Percentiles rank a stretch among this genome's conserved stretches.
Evolutionary conservation across 2,329 filamentous ascomycete species (phyloP).

Genomic region (Claviceps digitariae): DNA sequence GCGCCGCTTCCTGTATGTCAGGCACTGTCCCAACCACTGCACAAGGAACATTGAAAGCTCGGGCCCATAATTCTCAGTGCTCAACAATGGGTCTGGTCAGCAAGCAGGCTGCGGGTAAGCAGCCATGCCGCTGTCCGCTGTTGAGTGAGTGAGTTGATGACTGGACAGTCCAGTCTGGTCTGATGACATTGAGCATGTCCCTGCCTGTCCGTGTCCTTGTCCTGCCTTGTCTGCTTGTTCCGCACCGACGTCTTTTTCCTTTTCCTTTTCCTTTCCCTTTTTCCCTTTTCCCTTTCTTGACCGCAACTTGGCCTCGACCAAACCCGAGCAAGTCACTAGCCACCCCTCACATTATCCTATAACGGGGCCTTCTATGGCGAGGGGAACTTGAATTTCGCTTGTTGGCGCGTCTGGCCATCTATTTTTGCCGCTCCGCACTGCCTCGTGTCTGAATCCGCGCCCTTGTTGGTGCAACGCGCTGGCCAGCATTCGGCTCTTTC

Average conservation of each 20-base stretch:
- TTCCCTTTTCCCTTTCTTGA: background rate
- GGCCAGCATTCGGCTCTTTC: conserved; percentile 1
- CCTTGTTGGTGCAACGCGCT: conserved; percentile 1
- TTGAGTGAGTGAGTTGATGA: background rate
- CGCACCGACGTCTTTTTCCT: background rate
- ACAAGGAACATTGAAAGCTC: too few species aligned
- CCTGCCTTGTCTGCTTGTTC: background rate
- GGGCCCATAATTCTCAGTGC: background rate
- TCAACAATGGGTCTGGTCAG: too few species aligned
- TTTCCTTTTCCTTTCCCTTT: background rate
- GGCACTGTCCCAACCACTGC: too few species aligned
- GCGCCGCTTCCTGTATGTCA: too few species aligned
- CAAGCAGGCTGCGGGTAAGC: background rate
- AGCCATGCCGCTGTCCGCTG: background rate
- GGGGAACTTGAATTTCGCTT: conserved; percentile 1
- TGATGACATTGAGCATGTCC: background rate
- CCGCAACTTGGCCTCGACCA: background rate
- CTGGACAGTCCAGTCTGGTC: background rate
- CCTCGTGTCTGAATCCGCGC: background rate
- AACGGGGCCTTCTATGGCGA: background rate
- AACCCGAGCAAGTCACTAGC: background rate
- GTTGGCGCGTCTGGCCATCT: background rate
- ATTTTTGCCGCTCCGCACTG: background rate
- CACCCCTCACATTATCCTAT: background rate
- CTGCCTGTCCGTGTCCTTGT: background rate